Base-by-base conservation (phyloP, 2,329 filamentous ascomycete genomes). In the Eutypa lata region DNA sequence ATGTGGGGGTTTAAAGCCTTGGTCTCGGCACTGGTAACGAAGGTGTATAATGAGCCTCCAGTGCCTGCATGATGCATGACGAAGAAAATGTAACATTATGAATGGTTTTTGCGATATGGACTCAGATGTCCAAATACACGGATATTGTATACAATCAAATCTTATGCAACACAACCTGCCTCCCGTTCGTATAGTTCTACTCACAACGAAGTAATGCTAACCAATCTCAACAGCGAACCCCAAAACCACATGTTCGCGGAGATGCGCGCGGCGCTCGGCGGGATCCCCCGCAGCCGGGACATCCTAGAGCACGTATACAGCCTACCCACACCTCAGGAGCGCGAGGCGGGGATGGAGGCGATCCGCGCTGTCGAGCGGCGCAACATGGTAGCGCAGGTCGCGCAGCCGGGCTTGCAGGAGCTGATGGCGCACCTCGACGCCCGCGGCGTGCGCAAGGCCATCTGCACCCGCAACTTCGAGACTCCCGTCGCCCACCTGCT, bases 381-480 rank as follows among this genome's bases (percentile, higher is more conserved):
- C 38, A 91, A 91, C 56, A 97, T 97, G 92, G 71, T 76, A 31
- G 73, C 80, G 11, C 94, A 97, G 71, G 77, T 84, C 33, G 87
- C 93, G 2, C 93, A 97, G 69, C 86, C 90, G 0, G 93, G 93
- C 1, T 83, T 97, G 3, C 72, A 79, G 1, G 71, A 79, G 26
- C 79, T 99, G 49, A 96, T 97, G 89, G 73, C 82, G 52, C 96
- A 94, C 68, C 83, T 97, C 18, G 86, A 94, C 64, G 65, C 72
- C 7, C 79, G 80, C 26, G 70, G 73, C 6, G 69, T 97, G 31
- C 83, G 76, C 61, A 94, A 95, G 71, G 93, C 83, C 16, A 91
- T 97, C 58, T 97, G 92, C 73, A 97, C 94, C 2, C 82, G 94
- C 65, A 97, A 99, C 75, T 97, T 97, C 65, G 90, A 93, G 63